These are phyloP conservation scores for Oryza glaberrima DNA, from an alignment of 176 grass and related monocot species.

Conservation along the genomic window DNA sequence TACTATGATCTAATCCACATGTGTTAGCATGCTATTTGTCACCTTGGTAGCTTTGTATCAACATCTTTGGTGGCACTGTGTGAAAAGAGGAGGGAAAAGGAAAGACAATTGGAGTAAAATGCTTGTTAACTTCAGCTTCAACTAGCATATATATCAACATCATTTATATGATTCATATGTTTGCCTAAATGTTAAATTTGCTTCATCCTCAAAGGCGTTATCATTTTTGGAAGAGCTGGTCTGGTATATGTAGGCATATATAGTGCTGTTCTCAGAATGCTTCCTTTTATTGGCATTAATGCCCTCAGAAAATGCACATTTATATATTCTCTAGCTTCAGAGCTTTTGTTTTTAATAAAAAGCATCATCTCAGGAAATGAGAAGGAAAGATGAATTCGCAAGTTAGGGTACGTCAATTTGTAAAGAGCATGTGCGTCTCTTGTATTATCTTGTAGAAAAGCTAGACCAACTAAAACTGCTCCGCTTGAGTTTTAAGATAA, in stretches of 20 bases:
- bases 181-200: not conserved
- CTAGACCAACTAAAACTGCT: not conserved
- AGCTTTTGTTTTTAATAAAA: not conserved
- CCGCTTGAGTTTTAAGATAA: not conserved
- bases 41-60: not conserved
- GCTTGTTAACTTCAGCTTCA: not conserved
- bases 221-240: not conserved
- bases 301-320: not conserved
- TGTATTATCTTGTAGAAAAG: not conserved
- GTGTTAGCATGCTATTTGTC: not conserved
- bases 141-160: not conserved
- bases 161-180: not conserved
- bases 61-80: slow-evolving; percentile 5
- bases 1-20: not conserved
- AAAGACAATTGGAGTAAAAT: not conserved
- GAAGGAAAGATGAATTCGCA: not conserved
- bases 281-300: not conserved
- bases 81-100: not conserved
- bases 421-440: not conserved
- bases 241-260: not conserved
- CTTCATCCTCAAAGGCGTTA: not conserved
- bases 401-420: not conserved
- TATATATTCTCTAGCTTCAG: not conserved
- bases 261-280: not conserved
- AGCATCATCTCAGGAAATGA: not conserved